phyloP scores from a whole-genome alignment of 2,329 filamentous ascomycete species.

The Biscogniauxia marginata region DNA sequence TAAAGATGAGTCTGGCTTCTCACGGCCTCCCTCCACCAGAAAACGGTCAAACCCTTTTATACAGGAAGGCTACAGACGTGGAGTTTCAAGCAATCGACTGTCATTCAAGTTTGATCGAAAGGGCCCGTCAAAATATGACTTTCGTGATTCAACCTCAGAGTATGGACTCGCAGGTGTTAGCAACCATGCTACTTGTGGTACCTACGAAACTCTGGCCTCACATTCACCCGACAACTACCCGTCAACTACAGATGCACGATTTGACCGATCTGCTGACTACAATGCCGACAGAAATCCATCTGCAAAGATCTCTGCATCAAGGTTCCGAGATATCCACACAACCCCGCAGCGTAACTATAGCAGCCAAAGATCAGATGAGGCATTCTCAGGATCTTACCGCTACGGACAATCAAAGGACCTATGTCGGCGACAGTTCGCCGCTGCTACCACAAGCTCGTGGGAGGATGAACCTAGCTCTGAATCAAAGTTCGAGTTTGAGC shows the following conservation, averaged over 20 bases:
- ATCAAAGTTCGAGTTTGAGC: conserved; percentile 28
- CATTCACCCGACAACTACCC: not conserved
- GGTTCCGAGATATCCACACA: not conserved
- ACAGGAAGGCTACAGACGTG: conserved; percentile 6
- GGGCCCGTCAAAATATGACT: conserved; percentile 27
- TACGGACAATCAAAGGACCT: conserved; percentile 1
- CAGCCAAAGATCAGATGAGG: not conserved
- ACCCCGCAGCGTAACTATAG: not conserved
- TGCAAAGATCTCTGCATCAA: not conserved
- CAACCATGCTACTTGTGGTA: conserved; percentile 14
- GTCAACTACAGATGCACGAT: not conserved
- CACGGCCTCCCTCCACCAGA: not conserved
- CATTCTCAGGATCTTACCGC: conserved; percentile 4
- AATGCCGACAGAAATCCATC: conserved; percentile 1
- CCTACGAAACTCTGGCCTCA: conserved; percentile 1
- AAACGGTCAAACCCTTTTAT: conserved; percentile 19
- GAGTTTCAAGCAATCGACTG: conserved; percentile 14
- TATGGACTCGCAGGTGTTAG: conserved; percentile 16
- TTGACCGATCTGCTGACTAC: conserved; percentile 1
- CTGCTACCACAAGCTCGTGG: conserved; percentile 3
- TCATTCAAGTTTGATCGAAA: conserved; percentile 13
- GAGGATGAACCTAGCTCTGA: conserved; percentile 13
- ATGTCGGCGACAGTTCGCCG: conserved; percentile 8
- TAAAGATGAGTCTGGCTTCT: conserved; percentile 1
- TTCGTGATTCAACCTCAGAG: conserved; percentile 30